A percentile compares a stretch with the other conserved stretches of the same genome.
Evolutionary conservation across 1,284 basidiomycete species (phyloP).

Genomic region (Entoloma clypeatum): DNA sequence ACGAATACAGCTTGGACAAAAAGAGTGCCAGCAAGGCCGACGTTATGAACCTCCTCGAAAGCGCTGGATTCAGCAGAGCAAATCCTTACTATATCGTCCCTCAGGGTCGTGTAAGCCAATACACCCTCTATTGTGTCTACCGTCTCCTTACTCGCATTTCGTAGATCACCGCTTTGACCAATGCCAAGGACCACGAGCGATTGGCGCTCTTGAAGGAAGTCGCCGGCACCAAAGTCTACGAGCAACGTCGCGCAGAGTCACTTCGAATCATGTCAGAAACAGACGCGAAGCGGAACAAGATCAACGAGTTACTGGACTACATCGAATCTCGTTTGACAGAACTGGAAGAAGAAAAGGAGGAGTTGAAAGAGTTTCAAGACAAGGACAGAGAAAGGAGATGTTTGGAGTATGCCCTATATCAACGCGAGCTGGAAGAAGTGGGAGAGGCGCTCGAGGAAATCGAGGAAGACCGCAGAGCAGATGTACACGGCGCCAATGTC

Average conservation of each 20-base stretch:
- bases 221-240: conserved; percentile 97
- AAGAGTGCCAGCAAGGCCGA: conserved; percentile 96
- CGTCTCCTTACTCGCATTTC: background rate
- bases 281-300: conserved; percentile 88
- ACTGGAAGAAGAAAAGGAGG: conserved; percentile 96
- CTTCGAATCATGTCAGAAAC: conserved; percentile 97
- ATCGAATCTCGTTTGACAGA: conserved; percentile 90
- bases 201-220: conserved; percentile 95
- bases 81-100: conserved; percentile 99
- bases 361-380: conserved; percentile 93
- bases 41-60: conserved; percentile 93
- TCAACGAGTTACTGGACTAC: conserved; percentile 84
- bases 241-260: conserved; percentile 89
- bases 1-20: conserved; percentile 96
- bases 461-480: conserved; percentile 78
- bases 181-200: conserved; percentile 95
- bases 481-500: conserved; percentile 81
- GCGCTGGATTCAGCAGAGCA: conserved; percentile 93
- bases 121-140: conserved; percentile 1
- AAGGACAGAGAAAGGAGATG: conserved; percentile 94
- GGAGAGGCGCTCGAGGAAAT: conserved; percentile 78
- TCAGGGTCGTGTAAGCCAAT: conserved; percentile 78
- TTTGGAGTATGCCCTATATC: conserved; percentile 93
- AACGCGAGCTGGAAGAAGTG: conserved; percentile 88
- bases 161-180: conserved; percentile 94